Evolutionary conservation across 345 rosid genomes (phyloP), one percentile per base, ranked within the genome.

Genomic region (Cardamine occulta): DNA sequence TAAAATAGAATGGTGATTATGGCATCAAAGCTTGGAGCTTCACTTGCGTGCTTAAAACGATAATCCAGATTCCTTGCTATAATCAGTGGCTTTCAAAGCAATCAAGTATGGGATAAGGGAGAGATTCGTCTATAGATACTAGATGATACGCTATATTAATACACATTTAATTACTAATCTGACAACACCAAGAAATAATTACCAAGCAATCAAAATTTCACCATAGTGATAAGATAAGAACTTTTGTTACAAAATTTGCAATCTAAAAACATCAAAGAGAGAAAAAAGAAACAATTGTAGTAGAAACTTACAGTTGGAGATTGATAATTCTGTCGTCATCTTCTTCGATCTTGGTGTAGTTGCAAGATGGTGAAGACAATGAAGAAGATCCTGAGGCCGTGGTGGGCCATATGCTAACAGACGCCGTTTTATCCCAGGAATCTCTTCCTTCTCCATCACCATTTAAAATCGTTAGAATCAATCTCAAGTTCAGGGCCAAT

Each of bases 401-500:
- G 29, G 65, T 74, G 15, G 14, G 64, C 65, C 39, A 74, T 12
- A 21, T 63, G 31, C 32, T 39, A 72, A 2, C 51, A 72, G 52
- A 61, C 14, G 37, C 75, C 42, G 63, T 40, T 28, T 26, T 64
- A 45, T 64, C 59, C 62, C 37, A 71, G 32, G 58, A 58, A 70
- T 61, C 75, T 66, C 61, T 66, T 65, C 32, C 29, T 39, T 39
- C 66, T 61, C 56, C 60, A 24, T 74, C 81, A 60, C 70, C 68
- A 48, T 72, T 54, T 39, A 86, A 49, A 15, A 79, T 63, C 83
- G 73, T 87, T 49, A 87, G 76, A 74, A 93, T 54, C 68, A 93
- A 80, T 63, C 88, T 84, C 47, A 80, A 81, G 69, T 93, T 93
- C 35, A 91, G 57, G 14, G 97, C 96, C 32, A 89, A 13, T 12